A percentile compares a stretch with the other conserved stretches of the same genome.
Evolutionary conservation across 495 filamentous ascomycete species (phyloP).

Genomic region (Lentithecium fluviatile): DNA sequence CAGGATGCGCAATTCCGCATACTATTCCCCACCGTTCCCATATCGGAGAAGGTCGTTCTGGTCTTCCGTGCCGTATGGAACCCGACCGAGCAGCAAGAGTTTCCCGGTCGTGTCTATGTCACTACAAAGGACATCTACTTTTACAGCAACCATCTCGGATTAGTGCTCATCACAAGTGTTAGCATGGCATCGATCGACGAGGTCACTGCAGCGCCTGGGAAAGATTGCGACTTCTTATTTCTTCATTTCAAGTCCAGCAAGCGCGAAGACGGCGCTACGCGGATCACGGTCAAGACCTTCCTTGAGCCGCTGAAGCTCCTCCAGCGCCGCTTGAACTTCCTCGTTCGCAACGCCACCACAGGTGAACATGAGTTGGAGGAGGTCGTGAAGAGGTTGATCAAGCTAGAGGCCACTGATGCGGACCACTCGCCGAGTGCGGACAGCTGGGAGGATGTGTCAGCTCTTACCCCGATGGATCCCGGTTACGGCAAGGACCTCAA

Average conservation of each 20-base stretch:
- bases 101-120: constrained; percentile 85
- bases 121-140: constrained; percentile 87
- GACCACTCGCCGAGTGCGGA: constrained; percentile 71
- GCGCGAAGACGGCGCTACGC: constrained; percentile 62
- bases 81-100: constrained; percentile 73
- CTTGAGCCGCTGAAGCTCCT: constrained; percentile 81
- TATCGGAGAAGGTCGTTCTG: constrained; percentile 74
- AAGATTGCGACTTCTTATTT: constrained; percentile 91
- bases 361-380: constrained; percentile 59
- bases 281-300: constrained; percentile 87
- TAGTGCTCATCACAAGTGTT: constrained; percentile 77
- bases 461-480: constrained; percentile 60
- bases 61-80: constrained; percentile 75
- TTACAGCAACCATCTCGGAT: constrained; percentile 90
- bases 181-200: constrained; percentile 74
- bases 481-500: constrained; percentile 54
- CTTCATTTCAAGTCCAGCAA: constrained; percentile 69
- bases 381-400: constrained; percentile 63
- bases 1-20: constrained; percentile 93
- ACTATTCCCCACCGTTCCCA: constrained; percentile 76
- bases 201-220: constrained; percentile 83
- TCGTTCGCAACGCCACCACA: constrained; percentile 67
- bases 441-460: constrained; percentile 87
- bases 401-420: constrained; percentile 64
- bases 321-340: constrained; percentile 75